phyloP scores from a whole-genome alignment of 257 asterid species.

The Plectranthus barbatus region DNA sequence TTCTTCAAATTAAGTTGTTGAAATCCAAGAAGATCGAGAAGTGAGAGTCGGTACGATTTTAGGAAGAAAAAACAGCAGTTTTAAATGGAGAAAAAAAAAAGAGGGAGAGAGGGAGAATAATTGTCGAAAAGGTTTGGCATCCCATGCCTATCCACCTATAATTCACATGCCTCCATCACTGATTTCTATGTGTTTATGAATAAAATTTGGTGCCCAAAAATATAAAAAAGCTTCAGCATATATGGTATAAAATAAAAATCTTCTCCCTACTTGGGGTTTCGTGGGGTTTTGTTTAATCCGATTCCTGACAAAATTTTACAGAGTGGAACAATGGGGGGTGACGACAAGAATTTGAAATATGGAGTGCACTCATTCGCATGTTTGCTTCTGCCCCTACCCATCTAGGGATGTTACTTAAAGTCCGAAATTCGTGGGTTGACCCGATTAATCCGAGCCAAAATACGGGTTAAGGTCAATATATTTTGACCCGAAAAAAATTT shows the following conservation, averaged over 20 bases:
- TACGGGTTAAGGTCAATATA: no score
- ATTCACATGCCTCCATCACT: conserved; percentile 49
- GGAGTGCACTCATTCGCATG: conserved; percentile 9
- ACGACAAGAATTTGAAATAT: conserved; percentile 4
- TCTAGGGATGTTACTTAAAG: no score
- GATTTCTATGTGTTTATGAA: conserved; percentile 12
- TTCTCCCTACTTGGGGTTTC: background rate
- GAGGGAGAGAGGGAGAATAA: conserved; percentile 38
- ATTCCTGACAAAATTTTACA: conserved; percentile 2
- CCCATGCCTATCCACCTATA: conserved; percentile 65
- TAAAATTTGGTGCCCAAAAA: no score
- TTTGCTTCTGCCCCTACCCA: background rate
- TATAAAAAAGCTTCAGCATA: no score
- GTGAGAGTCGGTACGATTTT: background rate
- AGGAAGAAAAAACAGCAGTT: conserved; percentile 1
- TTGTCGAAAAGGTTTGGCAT: conserved; percentile 37
- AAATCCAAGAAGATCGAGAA: no score
- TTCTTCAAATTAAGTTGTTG: no score
- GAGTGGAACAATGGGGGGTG: conserved; percentile 22
- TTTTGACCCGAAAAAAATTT: no score
- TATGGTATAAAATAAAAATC: no score
- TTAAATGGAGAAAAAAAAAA: conserved; percentile 11
- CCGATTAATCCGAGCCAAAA: no score
- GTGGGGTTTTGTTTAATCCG: background rate
- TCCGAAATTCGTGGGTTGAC: no score